Evolutionary conservation across 164 flowering plant species (phyloP), one percentile per base, ranked within the genome.

Genomic region (Nelumbo lutea): DNA sequence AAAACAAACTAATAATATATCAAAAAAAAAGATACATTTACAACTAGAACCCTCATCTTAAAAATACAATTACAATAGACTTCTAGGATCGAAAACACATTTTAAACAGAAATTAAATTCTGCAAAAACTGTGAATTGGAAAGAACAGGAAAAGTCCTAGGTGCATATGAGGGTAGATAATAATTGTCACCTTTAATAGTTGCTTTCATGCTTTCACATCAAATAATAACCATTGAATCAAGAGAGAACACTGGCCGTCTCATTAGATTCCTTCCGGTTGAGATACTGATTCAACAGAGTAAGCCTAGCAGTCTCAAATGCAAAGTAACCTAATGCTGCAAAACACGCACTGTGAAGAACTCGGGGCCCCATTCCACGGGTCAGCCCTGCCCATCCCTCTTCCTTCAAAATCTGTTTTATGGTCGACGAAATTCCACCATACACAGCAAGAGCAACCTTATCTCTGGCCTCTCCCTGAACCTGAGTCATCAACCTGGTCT

Each of bases 401-500:
- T 92, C 99, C 85, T 64, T 87, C 81, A 95, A 70, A 68, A 95
- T 95, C 79, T 87, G 93, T 77, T 68, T 83, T 65, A 90, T 83
- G 4, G 88, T 92, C 1, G 78, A 73, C 0, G 76, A 60, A 72
- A 95, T 84, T 60, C 98, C 98, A 69, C 73, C 64, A 64, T 83
- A 82, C 78, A 86, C 81, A 2, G 75, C 88, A 5, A 80, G 82
- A 2, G 81, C 73, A 52, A 79, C 81, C 76, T 84, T 89, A 67
- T 70, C 76, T 47, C 61, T 75, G 4, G 78, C 83, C 66, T 85
- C 91, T 6, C 76, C 84, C 44, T 76, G 87, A 68, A 75, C 81
- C 79, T 90, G 97, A n/a, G 99, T 95, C 99, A 95, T 95, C 85
- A 95, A 78, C 81, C 99, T 85, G 1, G 99, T 95, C 84, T 95